Conservation (phyloP, 805 yeast species). For the Candida nitratophila region DNA sequence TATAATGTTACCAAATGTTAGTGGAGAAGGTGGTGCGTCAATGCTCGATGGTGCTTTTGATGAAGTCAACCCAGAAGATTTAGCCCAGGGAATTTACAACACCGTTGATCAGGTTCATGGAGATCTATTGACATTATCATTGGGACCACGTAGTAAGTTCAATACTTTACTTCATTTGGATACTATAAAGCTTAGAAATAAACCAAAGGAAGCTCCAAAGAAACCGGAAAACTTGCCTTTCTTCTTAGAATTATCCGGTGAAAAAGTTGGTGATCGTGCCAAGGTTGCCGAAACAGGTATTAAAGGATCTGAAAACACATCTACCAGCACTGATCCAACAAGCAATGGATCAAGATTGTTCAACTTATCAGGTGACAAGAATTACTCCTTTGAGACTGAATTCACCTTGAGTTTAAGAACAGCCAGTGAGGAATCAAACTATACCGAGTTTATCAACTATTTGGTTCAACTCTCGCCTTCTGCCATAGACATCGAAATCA, state of each 20-base stretch:
- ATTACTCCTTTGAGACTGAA: conserved; percentile 58
- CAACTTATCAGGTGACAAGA: conserved; percentile 27
- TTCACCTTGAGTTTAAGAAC: conserved; percentile 59
- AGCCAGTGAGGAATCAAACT: conserved; percentile 35
- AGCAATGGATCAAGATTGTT: conserved; percentile 22
- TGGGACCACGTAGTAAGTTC: conserved; percentile 73
- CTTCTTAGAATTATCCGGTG: conserved; percentile 65
- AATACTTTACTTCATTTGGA: conserved; percentile 76
- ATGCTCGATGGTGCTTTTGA: conserved; percentile 75
- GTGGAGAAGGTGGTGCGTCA: conserved; percentile 71
- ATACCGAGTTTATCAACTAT: conserved; percentile 42
- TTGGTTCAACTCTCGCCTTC: conserved; percentile 67
- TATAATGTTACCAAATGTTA: conserved; percentile 61
- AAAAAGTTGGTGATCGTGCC: conserved; percentile 66
- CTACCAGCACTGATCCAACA: conserved; percentile 18
- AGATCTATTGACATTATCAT: conserved; percentile 63
- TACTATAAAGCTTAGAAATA: conserved; percentile 76
- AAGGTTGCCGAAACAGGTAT: conserved; percentile 34
- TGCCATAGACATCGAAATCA: conserved; percentile 75
- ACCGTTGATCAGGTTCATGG: conserved; percentile 58
- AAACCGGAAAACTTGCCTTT: conserved; percentile 76
- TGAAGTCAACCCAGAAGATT: conserved; percentile 22
- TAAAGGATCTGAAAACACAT: conserved; percentile 21
- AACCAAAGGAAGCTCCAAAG: conserved; percentile 84
- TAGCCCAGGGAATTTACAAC: conserved; percentile 29